Conservation (phyloP, 441 rosid genomes). For the Iberis amara region DNA sequence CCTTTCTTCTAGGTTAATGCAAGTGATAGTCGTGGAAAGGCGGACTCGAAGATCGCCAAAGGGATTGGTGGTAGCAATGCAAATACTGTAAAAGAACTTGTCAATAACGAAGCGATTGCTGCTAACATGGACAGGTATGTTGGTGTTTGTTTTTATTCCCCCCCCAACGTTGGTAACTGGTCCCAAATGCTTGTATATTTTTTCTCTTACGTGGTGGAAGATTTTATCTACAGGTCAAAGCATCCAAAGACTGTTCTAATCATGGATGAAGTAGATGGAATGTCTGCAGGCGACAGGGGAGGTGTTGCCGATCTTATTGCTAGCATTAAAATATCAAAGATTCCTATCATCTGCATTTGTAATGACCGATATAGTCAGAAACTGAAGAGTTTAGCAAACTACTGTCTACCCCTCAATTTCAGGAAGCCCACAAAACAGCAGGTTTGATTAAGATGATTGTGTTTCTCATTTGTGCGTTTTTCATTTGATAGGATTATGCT, state of each 20-base stretch:
- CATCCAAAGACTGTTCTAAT: slow-evolving; percentile 74
- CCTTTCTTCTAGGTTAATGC: slow-evolving; percentile 71
- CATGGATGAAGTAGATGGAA: slow-evolving; percentile 99
- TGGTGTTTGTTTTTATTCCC: slow-evolving; percentile 11
- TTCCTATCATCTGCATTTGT: slow-evolving; percentile 93
- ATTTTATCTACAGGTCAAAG: slow-evolving; percentile 54
- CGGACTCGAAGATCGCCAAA: slow-evolving; percentile 64
- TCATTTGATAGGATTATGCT: slow-evolving; percentile 3
- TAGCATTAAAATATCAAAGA: slow-evolving; percentile 84
- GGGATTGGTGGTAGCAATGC: slow-evolving; percentile 98
- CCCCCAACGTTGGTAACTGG: slow-evolving; percentile 13
- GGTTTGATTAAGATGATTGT: slow-evolving; percentile 37
- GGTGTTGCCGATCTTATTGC: slow-evolving; percentile 97
- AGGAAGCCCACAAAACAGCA: slow-evolving; percentile 97
- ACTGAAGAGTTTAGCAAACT: slow-evolving; percentile 81
- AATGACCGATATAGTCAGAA: slow-evolving; percentile 98
- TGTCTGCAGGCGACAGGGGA: slow-evolving; percentile 99
- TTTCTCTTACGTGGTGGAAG: slow-evolving; percentile 23
- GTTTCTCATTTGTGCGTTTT: slow-evolving; percentile 2
- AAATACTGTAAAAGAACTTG: slow-evolving; percentile 85
- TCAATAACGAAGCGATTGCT: slow-evolving; percentile 75
- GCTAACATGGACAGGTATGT: slow-evolving; percentile 61
- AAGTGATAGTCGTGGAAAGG: slow-evolving; percentile 97
- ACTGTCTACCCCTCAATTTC: slow-evolving; percentile 72
- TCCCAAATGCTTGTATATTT: slow-evolving; percentile 15